Evolutionary conservation across 2,329 filamentous ascomycete species (phyloP).

Genomic region (Didymella keratinophila): DNA sequence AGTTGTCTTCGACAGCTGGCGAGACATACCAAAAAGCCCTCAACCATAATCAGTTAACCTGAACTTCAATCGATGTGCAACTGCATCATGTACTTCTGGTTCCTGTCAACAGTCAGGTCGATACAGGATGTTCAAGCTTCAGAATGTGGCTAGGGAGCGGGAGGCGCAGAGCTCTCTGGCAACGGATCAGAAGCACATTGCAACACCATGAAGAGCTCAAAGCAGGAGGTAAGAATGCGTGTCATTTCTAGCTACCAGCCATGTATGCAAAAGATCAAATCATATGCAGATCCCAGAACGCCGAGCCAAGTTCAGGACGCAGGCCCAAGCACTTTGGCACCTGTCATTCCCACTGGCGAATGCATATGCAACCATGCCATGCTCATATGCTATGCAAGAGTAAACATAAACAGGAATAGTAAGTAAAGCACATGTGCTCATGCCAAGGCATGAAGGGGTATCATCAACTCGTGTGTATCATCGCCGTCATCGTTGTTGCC

Average conservation of each 20-base stretch:
- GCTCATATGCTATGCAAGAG: slow-evolving; percentile 36
- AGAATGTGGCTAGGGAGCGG: too few relatives aligned
- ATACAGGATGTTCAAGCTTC: too few relatives aligned
- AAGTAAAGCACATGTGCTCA: slow-evolving; percentile 11
- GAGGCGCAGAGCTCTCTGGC: too few relatives aligned
- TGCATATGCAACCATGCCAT: slow-evolving; percentile 41
- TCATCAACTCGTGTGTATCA: slow-evolving; percentile 33
- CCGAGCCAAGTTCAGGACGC: slow-evolving; percentile 36
- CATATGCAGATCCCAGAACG: slow-evolving; percentile 29
- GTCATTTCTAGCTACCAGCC: slow-evolving; percentile 10
- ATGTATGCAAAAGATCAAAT: slow-evolving; percentile 18
- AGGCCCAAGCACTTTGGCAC: slow-evolving; percentile 52
- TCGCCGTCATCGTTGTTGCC: slow-evolving; percentile 9
- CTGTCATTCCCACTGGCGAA: slow-evolving; percentile 35
- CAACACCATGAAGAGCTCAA: not conserved
- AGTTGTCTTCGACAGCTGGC: too few relatives aligned
- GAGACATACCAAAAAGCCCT: too few relatives aligned
- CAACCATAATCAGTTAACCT: too few relatives aligned
- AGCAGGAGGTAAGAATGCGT: slow-evolving; percentile 6
- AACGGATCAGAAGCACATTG: not conserved
- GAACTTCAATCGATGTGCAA: too few relatives aligned
- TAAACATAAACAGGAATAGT: slow-evolving; percentile 7
- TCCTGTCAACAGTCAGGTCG: too few relatives aligned
- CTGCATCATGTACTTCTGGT: too few relatives aligned
- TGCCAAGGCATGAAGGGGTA: slow-evolving; percentile 25